Evolutionary conservation across 805 yeast species (phyloP).

Genomic region (Kuraishia cidri): DNA sequence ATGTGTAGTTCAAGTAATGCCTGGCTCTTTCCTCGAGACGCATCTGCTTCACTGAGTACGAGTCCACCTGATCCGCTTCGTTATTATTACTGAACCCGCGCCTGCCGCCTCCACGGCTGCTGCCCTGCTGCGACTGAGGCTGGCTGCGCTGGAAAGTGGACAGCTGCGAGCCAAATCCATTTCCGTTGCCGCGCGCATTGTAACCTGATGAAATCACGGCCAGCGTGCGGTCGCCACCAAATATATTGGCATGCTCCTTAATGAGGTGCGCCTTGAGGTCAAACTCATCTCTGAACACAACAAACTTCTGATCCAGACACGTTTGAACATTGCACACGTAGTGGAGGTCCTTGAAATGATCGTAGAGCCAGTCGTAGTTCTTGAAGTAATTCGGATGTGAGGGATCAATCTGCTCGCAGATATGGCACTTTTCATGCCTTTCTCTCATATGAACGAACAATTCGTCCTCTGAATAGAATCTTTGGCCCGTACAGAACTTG

Average conservation of each 20-base stretch:
- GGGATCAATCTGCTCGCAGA: conserved; percentile 68
- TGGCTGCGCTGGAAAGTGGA: conserved; percentile 37
- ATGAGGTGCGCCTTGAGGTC: conserved; percentile 86
- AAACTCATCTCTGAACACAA: conserved; percentile 80
- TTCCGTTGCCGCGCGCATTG: conserved; percentile 4
- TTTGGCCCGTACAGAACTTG: conserved; percentile 60
- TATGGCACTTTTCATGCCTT: conserved; percentile 79
- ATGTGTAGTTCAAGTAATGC: conserved; percentile 57
- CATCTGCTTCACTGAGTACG: conserved; percentile 39
- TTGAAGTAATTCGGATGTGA: conserved; percentile 65
- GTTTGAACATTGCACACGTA: conserved; percentile 66
- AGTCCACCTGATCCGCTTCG: conserved; percentile 22
- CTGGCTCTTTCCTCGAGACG: conserved; percentile 82
- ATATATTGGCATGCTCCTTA: conserved; percentile 63
- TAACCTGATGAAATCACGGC: conserved; percentile 5
- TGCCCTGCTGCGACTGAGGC: conserved; percentile 6
- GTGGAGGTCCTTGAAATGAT: conserved; percentile 70
- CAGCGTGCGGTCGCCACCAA: conserved; percentile 28
- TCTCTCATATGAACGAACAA: conserved; percentile 74
- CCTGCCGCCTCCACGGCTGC: conserved; percentile 11
- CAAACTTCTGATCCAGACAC: conserved; percentile 85
- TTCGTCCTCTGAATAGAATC: conserved; percentile 88
- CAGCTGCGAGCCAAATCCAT: conserved; percentile 49
- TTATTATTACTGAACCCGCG: conserved; percentile 1
- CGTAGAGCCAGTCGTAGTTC: conserved; percentile 64